Base-by-base conservation (phyloP, 1,139 yeast genomes). In the Pichia sp. region DNA sequence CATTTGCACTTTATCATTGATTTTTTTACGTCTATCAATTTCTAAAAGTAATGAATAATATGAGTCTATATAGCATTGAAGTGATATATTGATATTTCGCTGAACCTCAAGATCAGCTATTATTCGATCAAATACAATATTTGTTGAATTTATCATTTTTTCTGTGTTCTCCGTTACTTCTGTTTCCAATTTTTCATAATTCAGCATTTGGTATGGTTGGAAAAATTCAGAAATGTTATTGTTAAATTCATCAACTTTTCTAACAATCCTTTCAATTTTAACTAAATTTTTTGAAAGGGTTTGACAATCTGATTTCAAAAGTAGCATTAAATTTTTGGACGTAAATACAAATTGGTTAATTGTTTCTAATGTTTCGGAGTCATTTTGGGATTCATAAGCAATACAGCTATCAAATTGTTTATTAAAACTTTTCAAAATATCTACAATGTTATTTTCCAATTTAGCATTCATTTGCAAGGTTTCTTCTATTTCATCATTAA, bases 341-440 rank as follows among this genome's bases (percentile, higher is more conserved):
- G 7, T 6, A 67, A 56, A 50, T 72, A 57, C 16, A 70, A 55
- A 2, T 71, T 76, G 10, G 66, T 12, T 23, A 40, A 32, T 12
- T n/a, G 35, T 38, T 8, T 30, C 26, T 2, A 42, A 35, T 20
- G 27, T 36, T 4, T 31, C 2, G 9, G 26, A 63, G 8, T 70
- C 58, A 23, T 11, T 47, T 38, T 42, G 59, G 59, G 41, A 64
- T 68, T 1, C 52, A 54, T 4, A 52, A 52, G 74, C 69, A 4
- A 65, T 54, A 53, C 95, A 85, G 57, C 85, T 89, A 59, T 87
- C 96, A 54, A 80, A 87, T 63, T 89, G 96, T 45, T 78, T 76
- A 6, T 96, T 83, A 33, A 89, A 66, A 58, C 89, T 80, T 48
- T 80, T 82, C 32, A 89, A 65, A 22, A 84, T 67, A 8, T 75